Base-by-base conservation (phyloP, 805 yeast genomes). In the Candida ortonii region DNA sequence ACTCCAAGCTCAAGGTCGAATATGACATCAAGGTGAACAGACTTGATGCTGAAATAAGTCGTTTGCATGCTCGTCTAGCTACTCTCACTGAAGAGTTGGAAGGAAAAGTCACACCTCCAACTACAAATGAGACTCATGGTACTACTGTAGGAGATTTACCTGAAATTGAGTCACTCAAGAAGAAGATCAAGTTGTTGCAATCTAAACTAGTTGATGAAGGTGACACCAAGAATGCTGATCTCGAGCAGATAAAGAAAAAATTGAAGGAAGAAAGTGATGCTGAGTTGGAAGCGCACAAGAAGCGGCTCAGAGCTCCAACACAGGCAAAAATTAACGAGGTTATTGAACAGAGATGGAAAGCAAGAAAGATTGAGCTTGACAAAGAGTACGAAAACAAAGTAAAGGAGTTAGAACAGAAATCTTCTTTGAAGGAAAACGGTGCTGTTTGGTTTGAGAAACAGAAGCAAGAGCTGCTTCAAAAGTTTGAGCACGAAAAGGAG, bases 261-360 rank as follows among this genome's bases (percentile, higher is more conserved):
- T 32, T 52, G 17, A 43, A 50, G 27, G 44, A 41, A 16, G 56
- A 61, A n/a, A 52, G 55, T 24, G 62, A 65, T 33, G 51, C 54
- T 1, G 58, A 57, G 26, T 42, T 55, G 21, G 59, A 55, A 25
- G 52, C 53, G 1, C 53, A 53, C 31, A 65, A 62, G 36, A 55
- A 44, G 14, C 54, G 52, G 30, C 42, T 67, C n/a, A 57, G 70
- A 35, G 65, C 58, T 1, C 65, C 68, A 13, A 54, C 63, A 11
- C 63, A 59, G 28, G 64, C 61, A 3, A 59, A 56, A 41, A 55
- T 68, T 24, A 53, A 54, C 35, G 62, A 59, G 16, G 60, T 62
- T 17, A 53, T 56, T 23, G 63, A 62, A 37, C 58, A 55, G 36
- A 46, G 67, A 33, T 50, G 55, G 36, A 58, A 57, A 16, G 61